Base-by-base conservation (phyloP, 2,329 filamentous ascomycete genomes). In the Cordyceps pruinosa region DNA sequence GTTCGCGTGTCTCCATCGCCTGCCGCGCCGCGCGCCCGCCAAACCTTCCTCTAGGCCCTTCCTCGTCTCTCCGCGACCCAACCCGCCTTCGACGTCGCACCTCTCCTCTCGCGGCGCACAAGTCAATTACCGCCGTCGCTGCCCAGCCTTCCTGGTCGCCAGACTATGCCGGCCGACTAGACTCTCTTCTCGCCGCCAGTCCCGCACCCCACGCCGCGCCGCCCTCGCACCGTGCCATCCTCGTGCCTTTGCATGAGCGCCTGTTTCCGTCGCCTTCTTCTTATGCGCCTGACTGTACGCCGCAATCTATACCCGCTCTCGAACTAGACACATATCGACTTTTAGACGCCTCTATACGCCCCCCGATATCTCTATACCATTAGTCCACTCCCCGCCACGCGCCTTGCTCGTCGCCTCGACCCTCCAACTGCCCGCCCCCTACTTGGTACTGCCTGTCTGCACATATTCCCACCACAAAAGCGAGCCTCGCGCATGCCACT, bases 91-190 rank as follows among this genome's bases (percentile, higher is more conserved):
- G 37, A 56, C 54, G 54, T 49, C 37, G 54, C 54, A 30, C 52
- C 26, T 35, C 26, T 34, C 15, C 30, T 23, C 30, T 35, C n/a
- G 45, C 46, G 28, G 13, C 37, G 54, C 54, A 49, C 45, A 41
- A 49, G n/a, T 30, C 54, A 49, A 50, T 44, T 44, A 7, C n/a
- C 45, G 26, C 39, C 35, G 4, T 28, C 26, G 32, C 35, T 56
- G n/a, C 19, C 35, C 34, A 25, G 26, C 45, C 44, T 12, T 25
- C 32, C 35, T 34, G 26, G 26, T 44, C 45, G 37, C 46, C 46
- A 49, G 46, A 56, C 34, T 50, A 50, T 56, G 54, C 37, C 45
- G 15, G 35, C 23, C 45, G 54, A 44, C 54, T 56, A 56, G 46
- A 47, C 13, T 30, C 30, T 28, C 28, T 45, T 52, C 25, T 35